Evolutionary conservation across 139 green algal genomes (phyloP).

Genomic region (Ettlia oleoabundans): DNA sequence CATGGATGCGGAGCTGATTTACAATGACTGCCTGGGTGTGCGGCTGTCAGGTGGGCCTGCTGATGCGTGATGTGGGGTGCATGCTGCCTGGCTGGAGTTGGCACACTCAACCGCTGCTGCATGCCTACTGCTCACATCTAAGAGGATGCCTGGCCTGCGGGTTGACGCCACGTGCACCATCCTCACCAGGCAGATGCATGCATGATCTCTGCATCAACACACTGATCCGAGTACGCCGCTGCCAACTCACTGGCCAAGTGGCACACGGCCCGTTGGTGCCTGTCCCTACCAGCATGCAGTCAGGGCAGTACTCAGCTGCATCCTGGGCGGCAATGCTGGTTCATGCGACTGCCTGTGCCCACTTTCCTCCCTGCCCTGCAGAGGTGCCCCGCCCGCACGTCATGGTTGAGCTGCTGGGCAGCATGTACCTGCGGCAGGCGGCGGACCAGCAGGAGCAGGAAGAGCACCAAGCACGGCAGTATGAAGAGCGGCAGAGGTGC

Average conservation of each 20-base stretch:
- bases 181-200: too few species aligned
- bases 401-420: constrained; percentile 19
- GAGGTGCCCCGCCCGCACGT: constrained; percentile 20
- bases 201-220: too few species aligned
- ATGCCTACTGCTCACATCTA: neutral
- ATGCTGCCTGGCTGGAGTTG: neutral
- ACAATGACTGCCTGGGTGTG: constrained; percentile 3
- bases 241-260: too few species aligned
- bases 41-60: constrained; percentile 10
- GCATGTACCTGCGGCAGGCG: neutral
- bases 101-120: neutral
- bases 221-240: too few species aligned
- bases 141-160: too few species aligned
- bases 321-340: too few species aligned
- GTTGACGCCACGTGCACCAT: too few species aligned
- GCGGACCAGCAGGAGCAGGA: neutral
- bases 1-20: constrained; percentile 15
- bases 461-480: neutral
- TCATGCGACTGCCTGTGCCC: neutral
- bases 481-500: neutral
- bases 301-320: too few species aligned
- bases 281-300: too few species aligned
- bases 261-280: too few species aligned
- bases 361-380: neutral
- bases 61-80: neutral